These are phyloP conservation scores for Parmelia sp. DNA, from an alignment of 495 filamentous ascomycete genomes.

Conservation along the genomic window DNA sequence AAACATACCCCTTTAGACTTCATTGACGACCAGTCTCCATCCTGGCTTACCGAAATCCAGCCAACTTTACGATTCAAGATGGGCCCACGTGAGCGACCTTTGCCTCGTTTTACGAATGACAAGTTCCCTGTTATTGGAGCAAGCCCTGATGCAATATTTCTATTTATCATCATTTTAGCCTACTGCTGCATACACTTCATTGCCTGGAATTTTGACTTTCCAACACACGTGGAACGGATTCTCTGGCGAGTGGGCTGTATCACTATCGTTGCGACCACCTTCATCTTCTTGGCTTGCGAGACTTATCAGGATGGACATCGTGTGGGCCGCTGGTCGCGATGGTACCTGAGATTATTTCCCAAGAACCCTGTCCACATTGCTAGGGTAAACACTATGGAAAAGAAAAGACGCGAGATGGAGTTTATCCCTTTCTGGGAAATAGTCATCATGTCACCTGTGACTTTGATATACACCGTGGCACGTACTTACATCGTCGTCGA, in stretches of 20 bases:
- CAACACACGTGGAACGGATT: constrained; percentile 30
- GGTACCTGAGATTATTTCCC: constrained; percentile 25
- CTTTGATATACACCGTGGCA: constrained; percentile 25
- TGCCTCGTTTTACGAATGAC: constrained; percentile 28
- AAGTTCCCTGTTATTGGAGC: constrained; percentile 27
- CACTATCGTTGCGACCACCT: constrained; percentile 25
- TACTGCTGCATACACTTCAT: constrained; percentile 35
- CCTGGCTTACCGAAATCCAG: constrained; percentile 68
- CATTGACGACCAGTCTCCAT: constrained; percentile 31
- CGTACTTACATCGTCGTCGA: constrained; percentile 27
- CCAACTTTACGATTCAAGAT: constrained; percentile 56
- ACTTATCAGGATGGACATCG: constrained; percentile 28
- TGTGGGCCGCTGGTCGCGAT: constrained; percentile 26
- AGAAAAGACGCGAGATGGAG: constrained; percentile 21
- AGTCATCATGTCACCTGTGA: constrained; percentile 26
- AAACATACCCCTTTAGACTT: constrained; percentile 35
- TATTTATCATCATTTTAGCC: constrained; percentile 25
- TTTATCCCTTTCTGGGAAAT: constrained; percentile 27
- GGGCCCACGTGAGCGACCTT: constrained; percentile 25
- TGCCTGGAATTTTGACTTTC: constrained; percentile 41
- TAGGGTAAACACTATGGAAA: constrained; percentile 25
- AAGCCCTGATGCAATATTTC: constrained; percentile 19
- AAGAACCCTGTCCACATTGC: constrained; percentile 17
- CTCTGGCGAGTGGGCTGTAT: constrained; percentile 33
- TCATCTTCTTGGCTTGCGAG: constrained; percentile 27